Base-by-base conservation (phyloP, 495 filamentous ascomycete genomes). In the Annulohypoxylon maeteangense region DNA sequence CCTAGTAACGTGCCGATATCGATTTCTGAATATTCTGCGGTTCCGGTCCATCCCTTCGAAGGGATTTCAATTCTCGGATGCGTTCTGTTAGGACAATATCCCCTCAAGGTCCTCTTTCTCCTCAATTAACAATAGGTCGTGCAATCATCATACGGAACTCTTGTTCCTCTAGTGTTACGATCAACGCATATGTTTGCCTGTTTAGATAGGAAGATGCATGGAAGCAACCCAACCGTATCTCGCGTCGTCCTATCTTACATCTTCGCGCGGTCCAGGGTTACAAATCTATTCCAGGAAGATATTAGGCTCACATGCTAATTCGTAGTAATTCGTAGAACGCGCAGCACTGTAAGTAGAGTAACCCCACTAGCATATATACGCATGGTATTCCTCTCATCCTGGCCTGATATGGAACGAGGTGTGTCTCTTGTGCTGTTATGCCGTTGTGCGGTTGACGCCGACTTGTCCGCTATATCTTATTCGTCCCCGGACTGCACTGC, bases 141-240 rank as follows among this genome's bases (percentile, higher is more conserved):
- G 62, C 67, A 65, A 59, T 23, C 54, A 48, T 56, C 36, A 23
- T 59, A 32, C 44, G 51, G 54, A 45, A 42, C 57, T 57, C 56
- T 66, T 23, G 23, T 61, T 60, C 40, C 32, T 45, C 51, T 67
- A 67, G 63, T 54, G 64, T 27, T 36, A 55, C 23, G 68, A 71
- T 71, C 68, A 29, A 25, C 68, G 20, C 29, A 8, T 59, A 8
- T 40, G 40, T 45, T 67, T 67, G 36, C 68, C 34, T 4, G 36
- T 67, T 71, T 71, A n/a, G 58, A 63, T 53, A 4, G 1, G 16
- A 47, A 59, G 34, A 38, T 64, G 59, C 69, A 67, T 67, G 11
- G 38, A 72, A 72, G 64, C 38, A 67, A 72, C 69, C 64, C 69
- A 58, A 72, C 69, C 63, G 58, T 56, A 67, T 71, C 69, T 59